These are phyloP conservation scores for Jasminum sambac DNA, from an alignment of 257 asterid species.

Conservation along the genomic window DNA sequence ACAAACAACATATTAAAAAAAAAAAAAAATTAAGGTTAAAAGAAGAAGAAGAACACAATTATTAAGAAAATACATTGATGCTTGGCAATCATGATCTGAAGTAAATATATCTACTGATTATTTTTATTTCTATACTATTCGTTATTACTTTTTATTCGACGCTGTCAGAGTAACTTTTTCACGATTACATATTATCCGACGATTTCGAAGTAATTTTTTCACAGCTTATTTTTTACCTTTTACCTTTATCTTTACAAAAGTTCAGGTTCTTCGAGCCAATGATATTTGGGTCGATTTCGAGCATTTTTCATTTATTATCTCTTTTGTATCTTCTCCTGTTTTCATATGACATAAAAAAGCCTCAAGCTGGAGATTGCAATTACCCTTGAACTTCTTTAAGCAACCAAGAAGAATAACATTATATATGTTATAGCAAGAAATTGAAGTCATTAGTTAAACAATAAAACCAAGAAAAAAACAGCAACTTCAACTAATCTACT, in stretches of 20 bases:
- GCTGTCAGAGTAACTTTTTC: no score
- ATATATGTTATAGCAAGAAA: not conserved
- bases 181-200: no score
- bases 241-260: no score
- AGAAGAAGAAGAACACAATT: not conserved
- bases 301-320: no score
- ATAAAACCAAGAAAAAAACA: not conserved
- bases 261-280: no score
- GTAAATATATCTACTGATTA: no score
- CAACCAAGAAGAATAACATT: not conserved
- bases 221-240: no score
- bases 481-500: not conserved
- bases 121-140: no score
- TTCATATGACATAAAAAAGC: not conserved
- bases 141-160: no score
- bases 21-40: no score
- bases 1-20: not conserved
- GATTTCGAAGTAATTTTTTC: no score
- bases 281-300: not conserved
- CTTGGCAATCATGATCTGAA: no score
- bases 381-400: not conserved
- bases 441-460: not conserved
- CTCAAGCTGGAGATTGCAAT: not conserved
- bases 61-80: not conserved
- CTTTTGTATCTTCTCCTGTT: not conserved